phyloP scores from a whole-genome alignment of 805 yeast species.

The Komagataella pastoris region DNA sequence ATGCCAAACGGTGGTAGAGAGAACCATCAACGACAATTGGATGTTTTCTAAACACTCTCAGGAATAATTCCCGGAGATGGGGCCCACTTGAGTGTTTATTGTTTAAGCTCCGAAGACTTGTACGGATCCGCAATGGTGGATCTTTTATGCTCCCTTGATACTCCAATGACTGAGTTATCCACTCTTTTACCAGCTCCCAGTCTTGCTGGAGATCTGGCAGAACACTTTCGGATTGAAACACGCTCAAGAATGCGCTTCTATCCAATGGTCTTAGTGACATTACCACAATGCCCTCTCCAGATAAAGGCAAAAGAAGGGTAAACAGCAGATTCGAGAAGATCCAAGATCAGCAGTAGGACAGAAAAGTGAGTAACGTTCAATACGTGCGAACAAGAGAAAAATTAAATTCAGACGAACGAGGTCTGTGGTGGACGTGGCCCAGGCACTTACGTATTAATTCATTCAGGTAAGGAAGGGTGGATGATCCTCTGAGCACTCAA shows the following conservation, averaged over 20 bases:
- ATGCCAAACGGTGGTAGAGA: neutral
- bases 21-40: neutral
- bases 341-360: neutral
- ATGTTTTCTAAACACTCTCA: neutral
- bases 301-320: neutral
- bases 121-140: neutral
- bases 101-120: neutral
- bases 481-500: neutral
- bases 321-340: neutral
- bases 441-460: neutral
- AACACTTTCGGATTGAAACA: neutral
- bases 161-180: constrained; percentile 9
- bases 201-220: constrained; percentile 10
- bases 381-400: neutral
- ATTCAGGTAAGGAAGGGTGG: neutral
- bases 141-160: neutral
- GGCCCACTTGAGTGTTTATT: neutral
- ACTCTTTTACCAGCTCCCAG: constrained; percentile 10
- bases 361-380: neutral
- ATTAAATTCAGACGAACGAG: neutral
- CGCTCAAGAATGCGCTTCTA: neutral
- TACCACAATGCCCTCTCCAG: neutral
- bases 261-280: neutral
- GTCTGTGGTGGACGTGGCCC: neutral
- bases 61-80: neutral